Evolutionary conservation across 768 basidiomycete species (phyloP), one percentile per base, ranked within the genome.

Genomic region (Termitomyces sp.): DNA sequence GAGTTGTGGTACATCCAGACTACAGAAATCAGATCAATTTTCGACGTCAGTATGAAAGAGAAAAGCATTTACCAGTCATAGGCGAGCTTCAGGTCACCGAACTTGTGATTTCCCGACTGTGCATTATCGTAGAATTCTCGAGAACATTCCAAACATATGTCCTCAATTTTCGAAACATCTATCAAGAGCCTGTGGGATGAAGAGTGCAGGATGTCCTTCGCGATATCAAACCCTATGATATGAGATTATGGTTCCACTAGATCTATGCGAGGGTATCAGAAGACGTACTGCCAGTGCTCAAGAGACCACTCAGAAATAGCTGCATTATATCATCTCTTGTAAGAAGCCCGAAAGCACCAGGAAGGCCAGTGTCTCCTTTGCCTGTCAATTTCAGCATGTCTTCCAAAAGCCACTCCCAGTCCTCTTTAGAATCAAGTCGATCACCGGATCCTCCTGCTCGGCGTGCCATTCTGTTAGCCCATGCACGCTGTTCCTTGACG

Each of bases 111-210:
- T 5, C 94, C 97, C 0, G 86, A 89, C 60, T 80, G 85, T 2
- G 97, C 90, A 64, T 98, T 98, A 67, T 98, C 94, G 70, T 98
- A 99, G 59, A 97, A 85, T 73, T 98, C 97, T 46, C 84, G 81
- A 3, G 91, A 93, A 42, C 85, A 85, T 1, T 83, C 68, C 19
- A 99, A 72, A 62, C 92, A 94, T 12, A 96, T 82, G 32, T 86
- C 82, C 69, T 98, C 94, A 5, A 90, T 70, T 4, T 71, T 70
- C 23, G 73, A 68, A 25, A 75, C 62, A 28, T 76, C 72, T 17
- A 96, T 71, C 0, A 74, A 73, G 1, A 86, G 62, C 27, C 79
- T 77, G 32, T 73, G 76, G 25, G 73, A 72, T 14, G 80, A 70
- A 12, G 73, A 75, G 43, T 64, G 66, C 44, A 94, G 69, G 63